These are phyloP conservation scores for Kodamaea fungicola DNA, from an alignment of 1,139 yeast genomes.

Conservation along the genomic window DNA sequence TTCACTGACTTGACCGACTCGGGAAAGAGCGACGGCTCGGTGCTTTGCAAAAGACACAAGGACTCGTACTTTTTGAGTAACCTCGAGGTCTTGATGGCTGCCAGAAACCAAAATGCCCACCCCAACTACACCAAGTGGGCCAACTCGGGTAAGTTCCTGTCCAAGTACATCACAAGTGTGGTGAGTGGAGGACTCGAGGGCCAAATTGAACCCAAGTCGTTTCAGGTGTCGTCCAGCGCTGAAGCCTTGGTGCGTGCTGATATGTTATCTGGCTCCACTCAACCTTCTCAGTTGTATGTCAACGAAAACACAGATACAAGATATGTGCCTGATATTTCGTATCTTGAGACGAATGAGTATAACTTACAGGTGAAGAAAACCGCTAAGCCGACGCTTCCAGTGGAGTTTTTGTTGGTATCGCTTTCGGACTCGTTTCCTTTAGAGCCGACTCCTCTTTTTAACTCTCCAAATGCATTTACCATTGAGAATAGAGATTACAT, in stretches of 20 bases:
- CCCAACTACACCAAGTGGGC: conserved; percentile 71
- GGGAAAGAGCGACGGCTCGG: conserved; percentile 84
- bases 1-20: conserved; percentile 90
- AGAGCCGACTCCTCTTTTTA: conserved; percentile 51
- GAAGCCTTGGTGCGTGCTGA: conserved; percentile 88
- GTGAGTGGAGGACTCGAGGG: conserved; percentile 82
- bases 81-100: conserved; percentile 82
- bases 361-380: conserved; percentile 80
- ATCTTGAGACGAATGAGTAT: conserved; percentile 82
- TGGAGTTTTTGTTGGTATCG: conserved; percentile 84
- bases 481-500: conserved; percentile 75
- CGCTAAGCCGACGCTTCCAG: conserved; percentile 96
- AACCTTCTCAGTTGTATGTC: conserved; percentile 83
- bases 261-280: conserved; percentile 81
- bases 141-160: conserved; percentile 66
- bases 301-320: conserved; percentile 67
- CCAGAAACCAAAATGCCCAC: conserved; percentile 63
- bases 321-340: conserved; percentile 93
- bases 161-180: conserved; percentile 91
- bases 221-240: conserved; percentile 84
- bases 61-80: conserved; percentile 87
- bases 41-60: conserved; percentile 87
- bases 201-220: conserved; percentile 86
- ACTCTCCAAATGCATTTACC: conserved; percentile 46
- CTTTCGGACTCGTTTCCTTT: conserved; percentile 91